These are phyloP conservation scores for Lindgomyces ingoldianus DNA, from an alignment of 495 filamentous ascomycete genomes.

Conservation along the genomic window DNA sequence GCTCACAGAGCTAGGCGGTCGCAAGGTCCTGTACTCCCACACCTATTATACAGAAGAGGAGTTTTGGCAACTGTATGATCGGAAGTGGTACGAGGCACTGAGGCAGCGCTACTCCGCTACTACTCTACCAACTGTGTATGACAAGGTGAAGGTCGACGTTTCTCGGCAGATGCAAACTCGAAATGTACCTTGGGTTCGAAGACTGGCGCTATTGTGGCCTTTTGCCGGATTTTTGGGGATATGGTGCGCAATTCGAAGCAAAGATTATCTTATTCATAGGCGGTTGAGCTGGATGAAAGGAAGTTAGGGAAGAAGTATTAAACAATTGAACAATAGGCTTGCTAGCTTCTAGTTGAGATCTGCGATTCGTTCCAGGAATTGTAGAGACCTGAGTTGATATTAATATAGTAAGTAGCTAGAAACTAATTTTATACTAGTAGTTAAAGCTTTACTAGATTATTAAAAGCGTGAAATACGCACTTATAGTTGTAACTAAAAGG, in stretches of 20 bases:
- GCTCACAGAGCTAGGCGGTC: slow-evolving; percentile 65
- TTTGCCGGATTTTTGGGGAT: slow-evolving; percentile 3
- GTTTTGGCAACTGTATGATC: slow-evolving; percentile 57
- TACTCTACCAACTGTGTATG: slow-evolving; percentile 56
- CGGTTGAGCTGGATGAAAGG: background rate
- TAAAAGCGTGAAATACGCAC: too few relatives aligned
- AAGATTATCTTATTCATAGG: slow-evolving; percentile 1
- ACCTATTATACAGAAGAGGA: slow-evolving; percentile 57
- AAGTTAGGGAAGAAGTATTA: background rate
- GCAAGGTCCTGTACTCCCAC: slow-evolving; percentile 61
- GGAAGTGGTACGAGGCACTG: slow-evolving; percentile 53
- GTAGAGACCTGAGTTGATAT: too few relatives aligned
- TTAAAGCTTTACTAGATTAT: too few relatives aligned
- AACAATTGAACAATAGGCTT: background rate
- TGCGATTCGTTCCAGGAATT: too few relatives aligned
- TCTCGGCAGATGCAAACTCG: background rate
- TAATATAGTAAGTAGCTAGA: too few relatives aligned
- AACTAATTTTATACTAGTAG: too few relatives aligned
- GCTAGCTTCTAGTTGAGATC: too few relatives aligned
- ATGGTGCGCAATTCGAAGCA: background rate
- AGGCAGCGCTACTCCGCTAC: slow-evolving; percentile 53
- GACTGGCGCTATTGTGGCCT: background rate
- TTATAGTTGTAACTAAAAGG: too few relatives aligned
- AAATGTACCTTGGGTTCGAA: background rate
- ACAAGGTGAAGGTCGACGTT: slow-evolving; percentile 56